Base-by-base conservation (phyloP, 2,329 filamentous ascomycete genomes). In the Aureobasidium lini region DNA sequence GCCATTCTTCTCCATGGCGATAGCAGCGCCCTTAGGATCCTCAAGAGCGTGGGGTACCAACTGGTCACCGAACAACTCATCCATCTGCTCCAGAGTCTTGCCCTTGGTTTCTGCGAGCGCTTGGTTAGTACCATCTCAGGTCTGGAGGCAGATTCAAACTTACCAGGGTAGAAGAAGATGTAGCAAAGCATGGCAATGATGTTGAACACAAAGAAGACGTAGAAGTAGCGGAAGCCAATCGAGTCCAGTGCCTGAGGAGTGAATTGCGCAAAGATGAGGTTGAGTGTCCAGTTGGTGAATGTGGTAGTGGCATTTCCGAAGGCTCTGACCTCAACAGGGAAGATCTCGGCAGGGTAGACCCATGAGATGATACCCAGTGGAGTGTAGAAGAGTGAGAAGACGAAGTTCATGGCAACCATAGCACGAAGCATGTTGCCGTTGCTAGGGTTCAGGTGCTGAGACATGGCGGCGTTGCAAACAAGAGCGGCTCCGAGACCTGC, bases 181-280 rank as follows among this genome's bases (percentile, higher is more conserved):
- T 64, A 65, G 46, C 53, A 60, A 36, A 69, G 16, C 23, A 73
- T 70, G 4, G 72, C 77, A 15, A 72, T 70, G 66, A 78, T 70
- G 61, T 79, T 80, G 65, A 80, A 78, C 6, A 74, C 77, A 43
- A 75, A 73, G 65, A 79, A 79, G 11, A 75, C 69, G 64, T 79
- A 79, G 46, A 79, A 81, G 65, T 80, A 82, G 18, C 70, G 67
- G 62, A 79, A 81, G 0, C 73, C 75, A 16, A 80, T 68, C 1
- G 63, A 66, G 0, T 69, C 70, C 3, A 79, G 68, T 10, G 39
- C 58, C 70, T 0, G 79, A 18, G 54, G 79, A 3, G 74, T 75
- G 62, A 79, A 79, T 60, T 81, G 77, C 6, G 76, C 75, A 60
- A 81, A 78, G 18, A 81, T 67, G 4, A 81, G 67, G 61, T 75